These are phyloP conservation scores for Kodamaea alishanica DNA, from an alignment of 1,139 yeast genomes.

Conservation along the genomic window DNA sequence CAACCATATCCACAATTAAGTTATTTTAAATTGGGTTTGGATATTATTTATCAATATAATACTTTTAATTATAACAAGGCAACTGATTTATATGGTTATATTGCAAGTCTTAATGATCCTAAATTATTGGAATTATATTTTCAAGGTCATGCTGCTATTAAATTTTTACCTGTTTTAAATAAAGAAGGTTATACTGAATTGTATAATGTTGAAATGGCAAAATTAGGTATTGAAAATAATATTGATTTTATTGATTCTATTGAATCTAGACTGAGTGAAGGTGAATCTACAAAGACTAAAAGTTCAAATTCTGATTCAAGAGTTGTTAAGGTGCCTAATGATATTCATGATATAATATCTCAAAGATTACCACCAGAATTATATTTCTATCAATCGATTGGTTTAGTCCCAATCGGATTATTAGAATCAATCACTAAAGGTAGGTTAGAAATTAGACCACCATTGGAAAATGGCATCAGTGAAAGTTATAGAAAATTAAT, in stretches of 20 bases:
- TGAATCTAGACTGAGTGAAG: too few relatives aligned
- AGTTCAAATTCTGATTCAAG: constrained; percentile 1
- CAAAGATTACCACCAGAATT: constrained; percentile 86
- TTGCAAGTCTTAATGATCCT: constrained; percentile 38
- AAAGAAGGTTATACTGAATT: constrained; percentile 67
- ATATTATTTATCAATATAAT: constrained; percentile 38
- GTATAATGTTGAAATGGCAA: constrained; percentile 38
- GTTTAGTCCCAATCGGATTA: constrained; percentile 63
- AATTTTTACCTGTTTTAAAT: constrained; percentile 65
- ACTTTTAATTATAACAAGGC: constrained; percentile 26
- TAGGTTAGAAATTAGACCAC: constrained; percentile 58
- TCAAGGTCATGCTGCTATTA: constrained; percentile 40
- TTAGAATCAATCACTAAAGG: constrained; percentile 71
- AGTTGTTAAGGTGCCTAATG: constrained; percentile 59
- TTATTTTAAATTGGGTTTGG: constrained; percentile 43
- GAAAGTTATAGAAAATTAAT: constrained; percentile 58
- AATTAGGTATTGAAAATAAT: constrained; percentile 26
- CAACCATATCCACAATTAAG: constrained; percentile 44
- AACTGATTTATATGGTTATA: constrained; percentile 34
- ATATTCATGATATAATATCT: constrained; percentile 78
- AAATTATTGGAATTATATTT: constrained; percentile 35
- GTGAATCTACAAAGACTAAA: too few relatives aligned
- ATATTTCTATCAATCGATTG: constrained; percentile 76
- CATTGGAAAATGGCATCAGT: constrained; percentile 63
- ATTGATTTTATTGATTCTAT: constrained; percentile 16